Evolutionary conservation across 345 rosid genomes (phyloP).

Genomic region (Hibiscus mutabilis): DNA sequence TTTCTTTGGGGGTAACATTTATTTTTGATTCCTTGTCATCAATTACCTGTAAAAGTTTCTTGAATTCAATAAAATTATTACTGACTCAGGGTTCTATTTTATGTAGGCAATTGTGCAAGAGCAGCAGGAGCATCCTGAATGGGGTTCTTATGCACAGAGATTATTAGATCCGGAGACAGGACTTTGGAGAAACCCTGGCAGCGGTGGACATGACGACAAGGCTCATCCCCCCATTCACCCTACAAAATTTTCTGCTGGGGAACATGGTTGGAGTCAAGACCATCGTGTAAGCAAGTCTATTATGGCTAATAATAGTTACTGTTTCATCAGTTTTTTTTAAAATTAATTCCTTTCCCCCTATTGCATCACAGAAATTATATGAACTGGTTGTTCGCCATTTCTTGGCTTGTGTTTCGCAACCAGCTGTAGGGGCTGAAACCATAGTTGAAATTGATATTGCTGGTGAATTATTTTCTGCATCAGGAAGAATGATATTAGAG

Average conservation of each 20-base stretch:
- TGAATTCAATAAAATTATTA: constrained; percentile 13
- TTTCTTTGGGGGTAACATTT: no score
- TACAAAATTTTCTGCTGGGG: constrained; percentile 86
- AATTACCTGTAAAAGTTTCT: neutral
- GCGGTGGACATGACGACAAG: constrained; percentile 97
- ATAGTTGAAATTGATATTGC: constrained; percentile 92
- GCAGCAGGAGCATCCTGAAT: constrained; percentile 73
- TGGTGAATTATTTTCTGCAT: constrained; percentile 77
- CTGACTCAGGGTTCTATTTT: constrained; percentile 19
- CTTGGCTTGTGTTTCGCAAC: constrained; percentile 94
- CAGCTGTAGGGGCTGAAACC: constrained; percentile 96
- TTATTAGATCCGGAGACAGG: constrained; percentile 65
- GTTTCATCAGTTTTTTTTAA: neutral
- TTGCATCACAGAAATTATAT: constrained; percentile 61
- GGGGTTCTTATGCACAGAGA: constrained; percentile 90
- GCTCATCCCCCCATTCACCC: constrained; percentile 99
- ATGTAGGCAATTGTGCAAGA: constrained; percentile 74
- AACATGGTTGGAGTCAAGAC: constrained; percentile 77
- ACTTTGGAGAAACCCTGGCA: constrained; percentile 92
- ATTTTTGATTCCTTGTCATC: no score
- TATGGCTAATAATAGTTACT: neutral
- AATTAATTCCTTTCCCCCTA: constrained; percentile 4
- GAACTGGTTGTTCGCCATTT: constrained; percentile 96
- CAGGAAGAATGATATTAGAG: constrained; percentile 82
- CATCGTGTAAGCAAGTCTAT: constrained; percentile 53